Conservation (phyloP, 371 early-diverging fungal species). For the Mucor racemosus region DNA sequence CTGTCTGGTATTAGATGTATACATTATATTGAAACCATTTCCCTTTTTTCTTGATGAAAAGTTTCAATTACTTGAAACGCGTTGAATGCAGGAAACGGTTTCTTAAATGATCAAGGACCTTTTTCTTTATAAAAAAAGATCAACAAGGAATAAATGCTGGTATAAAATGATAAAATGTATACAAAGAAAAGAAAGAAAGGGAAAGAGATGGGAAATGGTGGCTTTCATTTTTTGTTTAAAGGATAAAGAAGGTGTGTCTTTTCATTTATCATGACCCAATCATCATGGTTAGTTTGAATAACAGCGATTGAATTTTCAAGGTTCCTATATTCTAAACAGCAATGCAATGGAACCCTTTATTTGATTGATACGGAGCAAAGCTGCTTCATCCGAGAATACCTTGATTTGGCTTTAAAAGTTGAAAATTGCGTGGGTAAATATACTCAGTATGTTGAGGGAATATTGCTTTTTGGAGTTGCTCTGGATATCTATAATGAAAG, state of each 20-base stretch:
- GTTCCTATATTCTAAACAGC: not conserved
- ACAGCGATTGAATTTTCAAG: not conserved
- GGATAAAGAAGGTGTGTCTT: not conserved
- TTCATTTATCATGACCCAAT: constrained; percentile 6
- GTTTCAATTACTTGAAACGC: not conserved
- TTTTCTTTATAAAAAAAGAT: not conserved
- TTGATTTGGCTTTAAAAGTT: not conserved
- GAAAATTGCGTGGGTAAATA: not conserved
- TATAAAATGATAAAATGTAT: not conserved
- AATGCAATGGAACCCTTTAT: not conserved
- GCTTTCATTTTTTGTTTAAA: not conserved
- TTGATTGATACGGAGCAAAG: not conserved
- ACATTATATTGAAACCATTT: not conserved
- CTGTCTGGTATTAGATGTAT: not conserved
- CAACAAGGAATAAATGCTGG: not conserved
- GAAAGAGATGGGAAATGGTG: not conserved
- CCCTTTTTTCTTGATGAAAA: not conserved
- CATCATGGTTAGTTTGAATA: not conserved
- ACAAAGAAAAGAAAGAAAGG: not conserved
- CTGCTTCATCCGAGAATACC: not conserved
- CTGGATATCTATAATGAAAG: too few relatives aligned
- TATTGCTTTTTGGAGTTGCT: too few relatives aligned
- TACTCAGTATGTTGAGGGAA: not conserved
- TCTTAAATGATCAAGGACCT: not conserved
- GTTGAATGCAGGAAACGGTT: not conserved